Percentiles rank a stretch among this genome's conserved stretches.
Conservation (phyloP, 2,329 filamentous ascomycete genomes). For the Ilyonectria sp. region DNA sequence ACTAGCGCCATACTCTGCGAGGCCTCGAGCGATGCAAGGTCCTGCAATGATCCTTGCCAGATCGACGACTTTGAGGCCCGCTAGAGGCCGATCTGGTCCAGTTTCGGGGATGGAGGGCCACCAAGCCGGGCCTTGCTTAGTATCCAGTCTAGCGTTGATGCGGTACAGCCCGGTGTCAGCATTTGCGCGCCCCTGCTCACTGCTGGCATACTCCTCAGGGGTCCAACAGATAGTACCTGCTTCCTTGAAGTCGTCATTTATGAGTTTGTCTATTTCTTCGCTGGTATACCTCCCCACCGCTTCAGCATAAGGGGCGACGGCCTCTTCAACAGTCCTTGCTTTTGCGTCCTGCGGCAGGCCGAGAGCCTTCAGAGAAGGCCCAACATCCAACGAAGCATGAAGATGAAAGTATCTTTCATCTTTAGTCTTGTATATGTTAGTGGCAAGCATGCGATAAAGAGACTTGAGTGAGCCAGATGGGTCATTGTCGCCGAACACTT, state of each 20-base stretch:
- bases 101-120: slow-evolving; percentile 56
- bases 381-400: too few relatives aligned
- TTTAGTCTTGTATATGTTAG: too few relatives aligned
- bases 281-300: neutral
- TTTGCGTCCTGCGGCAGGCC: too few relatives aligned
- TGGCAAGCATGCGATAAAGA: too few relatives aligned
- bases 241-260: neutral
- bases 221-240: slow-evolving; percentile 7
- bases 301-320: neutral
- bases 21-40: slow-evolving; percentile 58
- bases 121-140: slow-evolving; percentile 54
- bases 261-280: neutral
- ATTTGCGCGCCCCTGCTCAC: slow-evolving; percentile 13
- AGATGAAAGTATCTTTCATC: too few relatives aligned
- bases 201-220: neutral
- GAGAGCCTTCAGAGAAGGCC: too few relatives aligned
- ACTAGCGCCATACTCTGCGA: slow-evolving; percentile 63
- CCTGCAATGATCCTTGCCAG: slow-evolving; percentile 64
- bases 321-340: neutral
- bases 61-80: slow-evolving; percentile 64
- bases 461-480: too few relatives aligned
- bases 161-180: slow-evolving; percentile 3
- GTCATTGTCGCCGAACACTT: too few relatives aligned
- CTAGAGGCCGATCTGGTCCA: slow-evolving; percentile 57
- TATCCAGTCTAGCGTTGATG: neutral